Evolutionary conservation across 176 grass and related monocot genomes (phyloP).

Genomic region (Poa annua): DNA sequence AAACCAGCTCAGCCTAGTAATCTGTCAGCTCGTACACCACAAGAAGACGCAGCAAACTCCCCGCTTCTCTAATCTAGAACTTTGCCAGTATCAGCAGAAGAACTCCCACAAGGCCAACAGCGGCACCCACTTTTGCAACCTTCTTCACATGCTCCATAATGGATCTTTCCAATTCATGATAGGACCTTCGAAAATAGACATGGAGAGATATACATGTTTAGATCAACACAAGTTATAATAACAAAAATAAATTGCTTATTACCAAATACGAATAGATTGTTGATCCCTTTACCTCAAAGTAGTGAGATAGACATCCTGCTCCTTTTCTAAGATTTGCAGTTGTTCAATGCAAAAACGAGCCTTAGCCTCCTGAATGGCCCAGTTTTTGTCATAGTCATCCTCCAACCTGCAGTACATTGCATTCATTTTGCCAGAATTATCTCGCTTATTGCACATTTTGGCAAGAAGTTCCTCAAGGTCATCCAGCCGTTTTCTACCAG

Average conservation of each 20-base stretch:
- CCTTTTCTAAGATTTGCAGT: not conserved
- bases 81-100: conserved; percentile 26
- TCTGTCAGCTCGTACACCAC: not conserved
- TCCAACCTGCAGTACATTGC: conserved; percentile 5
- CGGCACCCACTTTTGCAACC: conserved; percentile 26
- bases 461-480: not conserved
- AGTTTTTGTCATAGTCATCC: conserved; percentile 13
- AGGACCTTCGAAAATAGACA: conserved; percentile 7
- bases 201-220: not conserved
- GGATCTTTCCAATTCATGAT: conserved; percentile 13
- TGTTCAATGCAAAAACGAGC: not conserved
- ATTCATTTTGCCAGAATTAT: not conserved
- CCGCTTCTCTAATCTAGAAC: not conserved
- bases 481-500: not conserved
- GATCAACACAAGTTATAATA: conserved; percentile 1
- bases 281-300: conserved; percentile 14
- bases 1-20: conserved; percentile 15
- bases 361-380: conserved; percentile 3
- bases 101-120: conserved; percentile 20
- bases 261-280: conserved; percentile 1
- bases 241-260: conserved; percentile 21
- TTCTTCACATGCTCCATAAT: conserved; percentile 13
- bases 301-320: not conserved
- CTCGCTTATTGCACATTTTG: not conserved
- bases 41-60: not conserved